Conservation (phyloP, 441 rosid genomes). For the Raphanus hybrid region DNA sequence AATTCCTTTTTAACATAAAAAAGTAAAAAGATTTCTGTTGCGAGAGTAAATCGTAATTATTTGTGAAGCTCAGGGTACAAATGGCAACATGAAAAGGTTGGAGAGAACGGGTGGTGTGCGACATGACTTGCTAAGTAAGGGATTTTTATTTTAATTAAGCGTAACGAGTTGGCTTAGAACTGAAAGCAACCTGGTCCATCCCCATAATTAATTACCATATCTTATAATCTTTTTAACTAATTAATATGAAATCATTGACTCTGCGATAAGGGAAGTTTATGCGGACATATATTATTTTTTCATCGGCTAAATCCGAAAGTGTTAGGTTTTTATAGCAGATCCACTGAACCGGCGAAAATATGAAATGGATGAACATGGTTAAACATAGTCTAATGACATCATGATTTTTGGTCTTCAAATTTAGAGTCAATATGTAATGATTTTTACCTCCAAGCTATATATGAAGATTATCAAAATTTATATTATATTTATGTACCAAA, state of each 20-base stretch:
- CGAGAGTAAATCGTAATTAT: not conserved
- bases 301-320: not conserved
- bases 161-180: conserved; percentile 49
- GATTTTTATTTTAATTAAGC: conserved; percentile 53
- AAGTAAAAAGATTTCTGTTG: not conserved
- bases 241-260: conserved; percentile 13
- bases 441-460: not conserved
- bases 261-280: not conserved
- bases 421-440: not conserved
- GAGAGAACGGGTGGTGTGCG: conserved; percentile 29
- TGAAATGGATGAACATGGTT: not conserved
- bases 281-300: not conserved
- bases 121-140: conserved; percentile 68
- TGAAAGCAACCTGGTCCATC: conserved; percentile 32
- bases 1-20: not conserved
- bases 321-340: conserved; percentile 1
- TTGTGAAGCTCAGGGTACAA: conserved; percentile 17
- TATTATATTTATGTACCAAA: not conserved
- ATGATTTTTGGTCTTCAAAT: not conserved
- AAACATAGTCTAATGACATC: not conserved
- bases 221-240: not conserved
- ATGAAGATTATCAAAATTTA: not conserved
- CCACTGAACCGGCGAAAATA: not conserved
- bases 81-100: conserved; percentile 23
- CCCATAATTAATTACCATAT: conserved; percentile 28